Base-by-base conservation (phyloP, 352 stramenopile species). In the Pythium rishiriense region DNA sequence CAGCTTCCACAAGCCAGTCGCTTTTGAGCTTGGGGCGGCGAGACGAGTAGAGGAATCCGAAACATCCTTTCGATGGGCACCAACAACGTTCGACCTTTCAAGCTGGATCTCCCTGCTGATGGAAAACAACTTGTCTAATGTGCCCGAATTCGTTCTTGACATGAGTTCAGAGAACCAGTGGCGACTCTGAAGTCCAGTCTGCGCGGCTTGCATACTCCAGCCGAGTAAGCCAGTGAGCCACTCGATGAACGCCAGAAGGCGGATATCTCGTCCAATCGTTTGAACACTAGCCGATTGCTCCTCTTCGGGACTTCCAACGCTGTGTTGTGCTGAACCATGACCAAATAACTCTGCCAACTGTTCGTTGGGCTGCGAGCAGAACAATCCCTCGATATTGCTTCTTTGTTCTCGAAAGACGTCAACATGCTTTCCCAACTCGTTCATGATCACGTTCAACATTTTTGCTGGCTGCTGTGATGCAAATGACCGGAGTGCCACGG, bases 401-500 rank as follows among this genome's bases (percentile, higher is more conserved):
- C 80, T 68, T 15, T 71, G 68, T 4, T 55, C 47, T 37, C 80
- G 69, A 8, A 93, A 57, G 4, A 39, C 68, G 24, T 90, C 75
- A 21, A 95, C 63, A 49, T 90, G 74, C 7, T 64, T 66, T 26
- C 64, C 48, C 29, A 97, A 35, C 48, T 96, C 79, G 46, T 78
- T 74, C 48, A 93, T 74, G 14, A 96, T 68, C 28, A 75, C 68
- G 24, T 66, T 75, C 2, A 97, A 62, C 68, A 97, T 88, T 45
- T 79, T 88, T 15, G 81, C 85, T 21, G 94, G 94, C 57, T 97
- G 90, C 41, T 97, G 81, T 12, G 90, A 78, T 7, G 88, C 85
- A 57, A 97, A 97, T 22, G 91, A 90, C 57, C 92, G 90, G 51
- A 98, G 73, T 19, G 90, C 88, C 24, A 94, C 62, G 4, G 83